These are phyloP conservation scores for Ophiostoma sp. DNA, from an alignment of 2,329 filamentous ascomycete species.

Conservation along the genomic window DNA sequence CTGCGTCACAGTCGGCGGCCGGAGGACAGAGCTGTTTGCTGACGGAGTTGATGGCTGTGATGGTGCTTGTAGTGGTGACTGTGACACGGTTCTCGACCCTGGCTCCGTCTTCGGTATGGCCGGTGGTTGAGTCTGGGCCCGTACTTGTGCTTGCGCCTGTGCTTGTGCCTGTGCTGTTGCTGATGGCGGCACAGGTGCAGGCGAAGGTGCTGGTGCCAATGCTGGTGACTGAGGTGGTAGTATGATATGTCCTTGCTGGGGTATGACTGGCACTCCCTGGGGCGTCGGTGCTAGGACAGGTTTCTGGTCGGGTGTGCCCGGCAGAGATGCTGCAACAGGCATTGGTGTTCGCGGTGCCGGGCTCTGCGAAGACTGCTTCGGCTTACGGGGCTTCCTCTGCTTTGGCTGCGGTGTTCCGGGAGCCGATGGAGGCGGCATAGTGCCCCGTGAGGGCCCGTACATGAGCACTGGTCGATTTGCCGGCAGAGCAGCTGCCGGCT, in stretches of 20 bases:
- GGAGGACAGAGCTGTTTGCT: neutral
- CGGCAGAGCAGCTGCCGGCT: slow-evolving; percentile 46
- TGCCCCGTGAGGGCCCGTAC: slow-evolving; percentile 64
- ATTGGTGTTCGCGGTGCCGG: slow-evolving; percentile 31
- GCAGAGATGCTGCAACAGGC: slow-evolving; percentile 27
- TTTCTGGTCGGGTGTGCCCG: slow-evolving; percentile 17
- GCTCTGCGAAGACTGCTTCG: slow-evolving; percentile 31
- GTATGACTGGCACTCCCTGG: slow-evolving; percentile 1
- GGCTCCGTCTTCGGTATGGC: neutral
- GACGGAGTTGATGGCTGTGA: neutral
- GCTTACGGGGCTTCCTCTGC: slow-evolving; percentile 33
- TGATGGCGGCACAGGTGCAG: neutral
- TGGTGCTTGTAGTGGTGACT: neutral
- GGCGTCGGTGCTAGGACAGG: neutral
- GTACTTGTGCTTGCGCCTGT: neutral
- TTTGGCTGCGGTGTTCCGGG: slow-evolving; percentile 35
- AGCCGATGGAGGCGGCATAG: slow-evolving; percentile 51
- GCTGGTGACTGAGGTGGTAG: neutral
- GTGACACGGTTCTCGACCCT: neutral
- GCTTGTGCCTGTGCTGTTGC: neutral
- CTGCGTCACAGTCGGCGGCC: slow-evolving; percentile 1
- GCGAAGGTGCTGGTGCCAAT: neutral
- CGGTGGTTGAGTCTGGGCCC: neutral
- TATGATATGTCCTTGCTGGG: neutral
- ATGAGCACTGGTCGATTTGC: slow-evolving; percentile 60